Evolutionary conservation across 2,329 filamentous ascomycete genomes (phyloP).

Genomic region (Polytolypa hystricis): DNA sequence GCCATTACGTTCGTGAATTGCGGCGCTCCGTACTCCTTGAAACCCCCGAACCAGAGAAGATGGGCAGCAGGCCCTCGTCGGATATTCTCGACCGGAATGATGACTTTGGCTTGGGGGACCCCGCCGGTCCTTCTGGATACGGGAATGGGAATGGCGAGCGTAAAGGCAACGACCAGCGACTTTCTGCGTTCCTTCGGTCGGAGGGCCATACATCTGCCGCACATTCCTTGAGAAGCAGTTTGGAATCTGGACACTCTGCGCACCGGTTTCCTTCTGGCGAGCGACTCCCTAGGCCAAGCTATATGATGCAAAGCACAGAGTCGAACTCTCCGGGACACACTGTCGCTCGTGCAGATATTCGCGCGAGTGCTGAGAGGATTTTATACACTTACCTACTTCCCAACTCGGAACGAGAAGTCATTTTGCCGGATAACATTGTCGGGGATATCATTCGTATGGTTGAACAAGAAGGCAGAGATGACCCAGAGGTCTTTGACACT

Average conservation of each 20-base stretch:
- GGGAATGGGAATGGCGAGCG: slow-evolving; percentile 55
- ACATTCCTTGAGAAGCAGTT: slow-evolving; percentile 45
- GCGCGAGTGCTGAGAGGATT: slow-evolving; percentile 92
- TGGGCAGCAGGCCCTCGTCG: slow-evolving; percentile 51
- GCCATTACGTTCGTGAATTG: slow-evolving; percentile 92
- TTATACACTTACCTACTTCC: slow-evolving; percentile 95
- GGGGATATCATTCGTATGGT: slow-evolving; percentile 77
- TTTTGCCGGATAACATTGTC: slow-evolving; percentile 77
- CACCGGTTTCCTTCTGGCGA: slow-evolving; percentile 33
- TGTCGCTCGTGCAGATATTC: slow-evolving; percentile 79
- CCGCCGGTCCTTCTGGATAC: slow-evolving; percentile 44
- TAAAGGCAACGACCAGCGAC: slow-evolving; percentile 72
- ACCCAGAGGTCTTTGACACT: slow-evolving; percentile 92
- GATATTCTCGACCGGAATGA: slow-evolving; percentile 2
- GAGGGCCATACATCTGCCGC: slow-evolving; percentile 37
- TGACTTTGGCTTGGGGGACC: slow-evolving; percentile 1
- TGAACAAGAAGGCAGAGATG: slow-evolving; percentile 82
- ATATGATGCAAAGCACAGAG: slow-evolving; percentile 55
- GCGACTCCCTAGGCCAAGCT: slow-evolving; percentile 43
- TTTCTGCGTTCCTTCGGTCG: slow-evolving; percentile 75
- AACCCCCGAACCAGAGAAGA: slow-evolving; percentile 79
- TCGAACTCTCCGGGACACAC: slow-evolving; percentile 75
- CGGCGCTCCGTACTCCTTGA: slow-evolving; percentile 85
- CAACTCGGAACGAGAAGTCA: slow-evolving; percentile 93
- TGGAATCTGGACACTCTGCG: slow-evolving; percentile 35